Evolutionary conservation across 2,329 filamentous ascomycete species (phyloP).

Genomic region (Alternaria infectoria): DNA sequence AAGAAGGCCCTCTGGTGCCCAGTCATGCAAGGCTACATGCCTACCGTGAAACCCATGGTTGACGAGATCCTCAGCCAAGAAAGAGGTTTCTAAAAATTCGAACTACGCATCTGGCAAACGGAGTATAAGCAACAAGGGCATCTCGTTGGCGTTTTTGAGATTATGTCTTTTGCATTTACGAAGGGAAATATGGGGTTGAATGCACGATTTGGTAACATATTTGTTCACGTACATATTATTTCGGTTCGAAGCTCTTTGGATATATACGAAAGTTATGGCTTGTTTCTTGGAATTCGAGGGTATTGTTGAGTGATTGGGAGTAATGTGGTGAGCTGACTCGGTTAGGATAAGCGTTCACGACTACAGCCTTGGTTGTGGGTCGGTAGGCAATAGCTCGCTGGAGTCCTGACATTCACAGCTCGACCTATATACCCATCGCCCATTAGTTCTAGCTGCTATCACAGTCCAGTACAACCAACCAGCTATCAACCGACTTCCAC

Average conservation of each 20-base stretch:
- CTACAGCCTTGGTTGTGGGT: neutral
- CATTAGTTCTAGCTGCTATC: neutral
- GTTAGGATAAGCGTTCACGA: neutral
- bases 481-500: neutral
- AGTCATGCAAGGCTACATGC: constrained; percentile 25
- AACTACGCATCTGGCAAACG: neutral
- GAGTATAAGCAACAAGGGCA: constrained; percentile 1
- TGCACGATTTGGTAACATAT: neutral
- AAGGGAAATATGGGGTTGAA: neutral
- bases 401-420: neutral
- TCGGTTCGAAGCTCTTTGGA: neutral
- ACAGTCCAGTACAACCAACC: neutral
- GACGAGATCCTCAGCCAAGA: constrained; percentile 16
- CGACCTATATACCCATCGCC: neutral
- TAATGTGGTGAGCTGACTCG: neutral
- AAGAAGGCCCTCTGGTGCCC: constrained; percentile 37
- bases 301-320: neutral
- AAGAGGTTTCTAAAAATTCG: neutral
- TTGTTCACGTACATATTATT: neutral
- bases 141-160: neutral
- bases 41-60: constrained; percentile 20
- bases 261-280: neutral
- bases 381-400: neutral
- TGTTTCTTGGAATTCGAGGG: neutral
- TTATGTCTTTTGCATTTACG: neutral